phyloP scores from a whole-genome alignment of 2,329 filamentous ascomycete species.

The Xylaria sp. region DNA sequence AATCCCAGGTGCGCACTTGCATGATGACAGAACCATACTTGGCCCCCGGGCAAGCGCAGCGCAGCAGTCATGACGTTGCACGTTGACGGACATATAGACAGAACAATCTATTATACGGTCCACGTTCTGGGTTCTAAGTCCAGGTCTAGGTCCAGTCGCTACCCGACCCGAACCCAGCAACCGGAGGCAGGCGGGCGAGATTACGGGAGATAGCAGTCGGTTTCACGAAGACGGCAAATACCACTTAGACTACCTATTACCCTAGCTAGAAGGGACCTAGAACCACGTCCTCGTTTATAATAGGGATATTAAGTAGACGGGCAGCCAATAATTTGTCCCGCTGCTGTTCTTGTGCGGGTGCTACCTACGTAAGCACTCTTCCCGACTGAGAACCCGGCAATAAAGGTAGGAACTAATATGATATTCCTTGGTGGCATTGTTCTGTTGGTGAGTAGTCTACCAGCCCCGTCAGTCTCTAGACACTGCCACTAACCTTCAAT shows the following conservation, averaged over 20 bases:
- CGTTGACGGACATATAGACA: not conserved
- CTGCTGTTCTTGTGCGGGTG: not conserved
- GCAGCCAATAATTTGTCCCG: not conserved
- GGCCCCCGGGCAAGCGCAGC: not conserved
- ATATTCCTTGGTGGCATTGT: not conserved
- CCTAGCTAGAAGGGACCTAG: not conserved
- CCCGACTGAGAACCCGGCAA: slow-evolving; percentile 11
- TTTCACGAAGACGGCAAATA: not conserved
- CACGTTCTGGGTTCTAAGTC: not conserved
- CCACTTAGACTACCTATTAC: not conserved
- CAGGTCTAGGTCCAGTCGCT: not conserved
- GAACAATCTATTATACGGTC: too few species aligned
- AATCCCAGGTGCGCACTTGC: not conserved
- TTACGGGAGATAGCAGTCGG: not conserved
- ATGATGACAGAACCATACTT: not conserved
- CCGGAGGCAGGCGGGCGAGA: slow-evolving; percentile 5
- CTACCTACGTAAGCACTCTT: slow-evolving; percentile 25
- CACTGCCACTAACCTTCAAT: not conserved
- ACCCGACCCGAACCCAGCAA: not conserved
- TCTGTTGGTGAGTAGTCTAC: too few species aligned
- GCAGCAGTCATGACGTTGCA: slow-evolving; percentile 17
- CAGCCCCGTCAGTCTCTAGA: too few species aligned
- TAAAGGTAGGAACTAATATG: not conserved
- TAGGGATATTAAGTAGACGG: too few species aligned
- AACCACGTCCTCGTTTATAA: not conserved